phyloP scores from a whole-genome alignment of 2,329 filamentous ascomycete genomes.

The Cladorrhinum sp. region DNA sequence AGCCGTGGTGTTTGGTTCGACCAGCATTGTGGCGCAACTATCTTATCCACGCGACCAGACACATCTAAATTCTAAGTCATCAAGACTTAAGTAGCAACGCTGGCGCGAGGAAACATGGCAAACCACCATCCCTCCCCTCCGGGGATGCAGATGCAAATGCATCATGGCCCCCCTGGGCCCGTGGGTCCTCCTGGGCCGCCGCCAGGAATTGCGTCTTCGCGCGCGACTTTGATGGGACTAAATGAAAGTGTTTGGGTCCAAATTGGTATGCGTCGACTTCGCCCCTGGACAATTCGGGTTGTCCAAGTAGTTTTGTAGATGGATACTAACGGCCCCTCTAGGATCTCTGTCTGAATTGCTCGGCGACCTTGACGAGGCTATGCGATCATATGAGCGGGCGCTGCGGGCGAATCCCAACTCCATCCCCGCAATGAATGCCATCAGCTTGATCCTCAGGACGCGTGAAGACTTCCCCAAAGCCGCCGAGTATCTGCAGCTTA shows the following conservation, averaged over 20 bases:
- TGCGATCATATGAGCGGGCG: conserved; percentile 86
- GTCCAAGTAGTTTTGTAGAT: background rate
- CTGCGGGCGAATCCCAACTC: conserved; percentile 85
- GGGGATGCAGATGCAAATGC: conserved; percentile 64
- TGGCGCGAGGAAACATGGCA: conserved; percentile 51
- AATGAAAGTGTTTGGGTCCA: conserved; percentile 92
- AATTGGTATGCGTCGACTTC: conserved; percentile 63
- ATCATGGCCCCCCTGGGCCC: conserved; percentile 59
- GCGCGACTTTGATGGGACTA: conserved; percentile 67
- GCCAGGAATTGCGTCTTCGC: conserved; percentile 52
- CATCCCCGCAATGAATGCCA: conserved; percentile 87
- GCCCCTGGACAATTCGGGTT: conserved; percentile 1
- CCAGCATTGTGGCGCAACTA: background rate
- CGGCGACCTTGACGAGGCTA: conserved; percentile 83
- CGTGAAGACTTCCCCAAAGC: conserved; percentile 93
- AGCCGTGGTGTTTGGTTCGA: background rate
- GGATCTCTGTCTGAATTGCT: conserved; percentile 84
- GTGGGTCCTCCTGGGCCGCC: conserved; percentile 60
- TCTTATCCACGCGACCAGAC: background rate
- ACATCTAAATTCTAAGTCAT: background rate
- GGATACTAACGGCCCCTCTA: conserved; percentile 41
- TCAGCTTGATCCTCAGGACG: conserved; percentile 84
- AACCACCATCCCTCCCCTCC: conserved; percentile 80
- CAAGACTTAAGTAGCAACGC: background rate
- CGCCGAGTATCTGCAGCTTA: conserved; percentile 87